Percentiles rank a stretch among this genome's conserved stretches.
Conservation (phyloP, 1,284 basidiomycete genomes). For the Ganoderma boninense region DNA sequence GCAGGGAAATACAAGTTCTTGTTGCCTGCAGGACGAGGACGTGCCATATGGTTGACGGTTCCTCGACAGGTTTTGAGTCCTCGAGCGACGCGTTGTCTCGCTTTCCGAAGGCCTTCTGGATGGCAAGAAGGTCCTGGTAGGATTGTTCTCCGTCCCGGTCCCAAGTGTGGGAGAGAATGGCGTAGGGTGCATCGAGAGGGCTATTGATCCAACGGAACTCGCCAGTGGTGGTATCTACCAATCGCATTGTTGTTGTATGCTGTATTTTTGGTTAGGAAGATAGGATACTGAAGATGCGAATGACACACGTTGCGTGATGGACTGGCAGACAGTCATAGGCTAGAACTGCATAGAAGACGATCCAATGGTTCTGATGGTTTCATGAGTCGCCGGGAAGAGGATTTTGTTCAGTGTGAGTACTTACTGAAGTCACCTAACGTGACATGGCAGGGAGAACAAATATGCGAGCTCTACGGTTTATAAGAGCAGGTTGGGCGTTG, state of each 20-base stretch:
- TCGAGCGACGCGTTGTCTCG: no score
- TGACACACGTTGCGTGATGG: background rate
- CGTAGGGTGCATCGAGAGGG: background rate
- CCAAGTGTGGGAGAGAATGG: conserved; percentile 15
- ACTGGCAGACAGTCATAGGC: background rate
- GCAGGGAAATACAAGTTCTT: background rate
- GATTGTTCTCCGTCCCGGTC: conserved; percentile 1
- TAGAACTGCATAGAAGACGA: background rate
- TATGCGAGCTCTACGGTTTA: background rate
- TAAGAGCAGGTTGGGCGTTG: background rate
- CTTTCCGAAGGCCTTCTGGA: background rate
- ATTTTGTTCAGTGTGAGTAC: background rate
- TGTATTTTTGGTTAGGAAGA: background rate
- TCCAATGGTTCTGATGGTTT: background rate
- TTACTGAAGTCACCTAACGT: background rate
- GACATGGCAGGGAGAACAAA: background rate
- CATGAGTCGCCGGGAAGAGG: background rate
- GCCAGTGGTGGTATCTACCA: conserved; percentile 8
- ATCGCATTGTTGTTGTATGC: background rate
- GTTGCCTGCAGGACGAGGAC: background rate
- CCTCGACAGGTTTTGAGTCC: background rate
- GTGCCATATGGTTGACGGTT: background rate
- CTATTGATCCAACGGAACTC: background rate
- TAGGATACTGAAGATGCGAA: background rate
- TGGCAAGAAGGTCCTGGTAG: background rate